Evolutionary conservation across 441 rosid species (phyloP).

Genomic region (Aquilaria agallochum): DNA sequence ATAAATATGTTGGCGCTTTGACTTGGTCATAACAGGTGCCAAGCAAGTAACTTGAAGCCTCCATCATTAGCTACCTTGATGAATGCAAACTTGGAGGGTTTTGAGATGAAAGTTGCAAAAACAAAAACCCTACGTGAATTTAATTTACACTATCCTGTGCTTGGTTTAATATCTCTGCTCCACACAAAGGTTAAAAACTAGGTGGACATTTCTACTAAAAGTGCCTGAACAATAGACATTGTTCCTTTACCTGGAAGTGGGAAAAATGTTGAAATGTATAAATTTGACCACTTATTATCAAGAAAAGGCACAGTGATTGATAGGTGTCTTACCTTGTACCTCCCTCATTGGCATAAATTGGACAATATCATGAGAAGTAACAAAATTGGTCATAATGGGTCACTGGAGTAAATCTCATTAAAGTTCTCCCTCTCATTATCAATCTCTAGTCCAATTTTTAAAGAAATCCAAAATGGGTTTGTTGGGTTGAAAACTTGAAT

Average conservation of each 20-base stretch:
- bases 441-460: too few relatives aligned
- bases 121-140: constrained; percentile 18
- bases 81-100: too few relatives aligned
- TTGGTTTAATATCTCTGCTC: constrained; percentile 56
- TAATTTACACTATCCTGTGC: constrained; percentile 22
- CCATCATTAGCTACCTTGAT: too few relatives aligned
- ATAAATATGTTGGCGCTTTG: too few relatives aligned
- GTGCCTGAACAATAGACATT: constrained; percentile 69
- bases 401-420: too few relatives aligned
- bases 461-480: too few relatives aligned
- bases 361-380: constrained; percentile 87
- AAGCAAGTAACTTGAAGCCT: too few relatives aligned
- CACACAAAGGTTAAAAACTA: constrained; percentile 81
- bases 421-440: too few relatives aligned
- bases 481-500: too few relatives aligned
- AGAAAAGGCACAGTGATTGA: neutral
- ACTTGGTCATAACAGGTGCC: too few relatives aligned
- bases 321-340: constrained; percentile 58
- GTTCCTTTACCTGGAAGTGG: constrained; percentile 52
- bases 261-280: neutral
- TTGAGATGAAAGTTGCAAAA: constrained; percentile 9
- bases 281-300: neutral
- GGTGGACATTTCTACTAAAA: constrained; percentile 74
- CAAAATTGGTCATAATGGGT: constrained; percentile 44
- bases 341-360: constrained; percentile 79